These are phyloP conservation scores for Phytopythium kandeliae DNA, from an alignment of 352 stramenopile genomes.

Conservation along the genomic window DNA sequence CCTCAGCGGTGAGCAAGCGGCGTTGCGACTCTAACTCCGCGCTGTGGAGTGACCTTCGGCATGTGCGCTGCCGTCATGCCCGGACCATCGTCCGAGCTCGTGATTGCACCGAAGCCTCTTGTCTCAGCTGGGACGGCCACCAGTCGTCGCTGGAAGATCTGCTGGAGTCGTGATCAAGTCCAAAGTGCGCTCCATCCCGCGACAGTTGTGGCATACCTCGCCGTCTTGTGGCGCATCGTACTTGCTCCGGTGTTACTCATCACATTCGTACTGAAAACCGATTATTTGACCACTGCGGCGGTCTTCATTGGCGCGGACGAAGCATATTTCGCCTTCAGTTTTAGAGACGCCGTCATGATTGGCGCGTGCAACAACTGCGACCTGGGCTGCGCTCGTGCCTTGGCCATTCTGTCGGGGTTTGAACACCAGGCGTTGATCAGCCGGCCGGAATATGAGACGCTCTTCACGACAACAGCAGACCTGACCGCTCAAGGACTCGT, in stretches of 20 bases:
- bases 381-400: constrained; percentile 2
- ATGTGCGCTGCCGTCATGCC: too few relatives aligned
- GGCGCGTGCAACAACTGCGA: constrained; percentile 8
- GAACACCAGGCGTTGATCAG: constrained; percentile 9
- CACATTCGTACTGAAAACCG: constrained; percentile 7
- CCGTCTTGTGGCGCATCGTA: constrained; percentile 10
- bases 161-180: too few relatives aligned
- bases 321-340: constrained; percentile 16
- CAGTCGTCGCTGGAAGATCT: too few relatives aligned
- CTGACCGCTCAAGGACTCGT: background rate
- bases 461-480: constrained; percentile 8
- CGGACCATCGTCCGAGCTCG: too few relatives aligned
- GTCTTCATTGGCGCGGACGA: constrained; percentile 15
- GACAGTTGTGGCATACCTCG: constrained; percentile 9
- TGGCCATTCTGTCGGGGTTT: constrained; percentile 5
- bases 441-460: constrained; percentile 13
- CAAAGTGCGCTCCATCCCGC: constrained; percentile 2
- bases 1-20: too few relatives aligned
- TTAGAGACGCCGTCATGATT: constrained; percentile 10
- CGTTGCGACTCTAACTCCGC: too few relatives aligned
- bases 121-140: too few relatives aligned
- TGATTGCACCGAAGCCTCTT: too few relatives aligned
- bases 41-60: too few relatives aligned
- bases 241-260: constrained; percentile 12
- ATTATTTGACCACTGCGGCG: constrained; percentile 8